Evolutionary conservation across 1,284 basidiomycete genomes (phyloP).

Genomic region (Trichosporon asahii): DNA sequence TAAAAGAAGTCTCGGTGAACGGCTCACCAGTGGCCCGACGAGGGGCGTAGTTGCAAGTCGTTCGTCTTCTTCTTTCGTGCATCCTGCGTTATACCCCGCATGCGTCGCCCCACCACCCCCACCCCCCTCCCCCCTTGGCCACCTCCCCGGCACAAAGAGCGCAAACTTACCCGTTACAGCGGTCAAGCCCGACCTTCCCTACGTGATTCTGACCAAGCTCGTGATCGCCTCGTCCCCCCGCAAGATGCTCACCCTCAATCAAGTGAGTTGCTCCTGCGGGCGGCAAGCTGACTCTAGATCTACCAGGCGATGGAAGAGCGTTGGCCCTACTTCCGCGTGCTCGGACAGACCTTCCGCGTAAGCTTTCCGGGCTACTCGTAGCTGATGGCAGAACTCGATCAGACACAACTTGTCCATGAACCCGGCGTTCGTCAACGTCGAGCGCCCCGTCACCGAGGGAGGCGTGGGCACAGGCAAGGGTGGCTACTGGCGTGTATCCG

Average conservation of each 20-base stretch:
- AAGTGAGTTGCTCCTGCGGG: constrained; percentile 21
- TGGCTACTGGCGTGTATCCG: constrained; percentile 38
- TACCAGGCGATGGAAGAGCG: constrained; percentile 38
- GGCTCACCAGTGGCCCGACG: neutral
- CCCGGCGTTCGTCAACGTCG: constrained; percentile 65
- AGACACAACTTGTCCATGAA: constrained; percentile 80
- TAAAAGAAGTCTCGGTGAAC: neutral
- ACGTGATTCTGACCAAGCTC: constrained; percentile 31
- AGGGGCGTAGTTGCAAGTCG: neutral
- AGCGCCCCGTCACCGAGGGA: constrained; percentile 29
- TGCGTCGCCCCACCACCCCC: neutral
- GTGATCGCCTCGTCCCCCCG: constrained; percentile 36
- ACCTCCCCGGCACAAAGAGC: neutral
- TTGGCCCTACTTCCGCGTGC: constrained; percentile 32
- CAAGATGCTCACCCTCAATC: constrained; percentile 33
- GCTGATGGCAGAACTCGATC: constrained; percentile 62
- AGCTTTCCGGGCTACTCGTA: constrained; percentile 10
- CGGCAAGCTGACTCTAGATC: constrained; percentile 25
- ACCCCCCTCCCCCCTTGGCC: neutral
- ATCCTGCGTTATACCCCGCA: neutral
- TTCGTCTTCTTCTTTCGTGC: neutral
- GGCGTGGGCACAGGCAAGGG: constrained; percentile 33
- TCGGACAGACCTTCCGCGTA: constrained; percentile 31
- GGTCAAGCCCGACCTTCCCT: constrained; percentile 33
- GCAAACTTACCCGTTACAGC: constrained; percentile 17